These are phyloP conservation scores for Rhododendron molle DNA, from an alignment of 148 eudicot species.

Conservation along the genomic window DNA sequence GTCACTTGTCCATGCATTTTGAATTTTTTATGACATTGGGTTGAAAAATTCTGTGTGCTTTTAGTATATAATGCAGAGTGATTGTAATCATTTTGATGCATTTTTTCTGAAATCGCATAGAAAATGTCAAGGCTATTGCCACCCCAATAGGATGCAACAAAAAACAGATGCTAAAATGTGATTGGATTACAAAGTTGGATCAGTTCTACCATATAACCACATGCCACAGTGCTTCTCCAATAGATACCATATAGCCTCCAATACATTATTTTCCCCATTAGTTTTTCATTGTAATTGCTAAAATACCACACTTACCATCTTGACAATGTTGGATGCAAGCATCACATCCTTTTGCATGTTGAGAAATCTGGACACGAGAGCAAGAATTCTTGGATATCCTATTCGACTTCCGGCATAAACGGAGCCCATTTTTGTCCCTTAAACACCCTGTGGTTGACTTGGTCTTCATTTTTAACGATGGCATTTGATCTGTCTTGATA, in stretches of 20 bases:
- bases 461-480: slow-evolving; percentile 80
- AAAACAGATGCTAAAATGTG: background rate
- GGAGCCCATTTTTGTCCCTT: slow-evolving; percentile 66
- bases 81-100: background rate
- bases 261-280: background rate
- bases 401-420: slow-evolving; percentile 65
- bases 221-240: too few species aligned
- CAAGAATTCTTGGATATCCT: slow-evolving; percentile 60
- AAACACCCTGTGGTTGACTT: slow-evolving; percentile 52
- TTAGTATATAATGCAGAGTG: background rate
- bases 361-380: slow-evolving; percentile 46
- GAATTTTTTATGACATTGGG: background rate
- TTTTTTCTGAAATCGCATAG: background rate
- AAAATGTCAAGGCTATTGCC: background rate
- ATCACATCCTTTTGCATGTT: slow-evolving; percentile 33
- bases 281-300: background rate
- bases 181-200: background rate
- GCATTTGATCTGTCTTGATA: slow-evolving; percentile 64
- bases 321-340: slow-evolving; percentile 28
- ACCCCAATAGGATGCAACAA: background rate
- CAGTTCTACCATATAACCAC: too few species aligned
- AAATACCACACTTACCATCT: slow-evolving; percentile 41
- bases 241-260: background rate
- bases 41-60: background rate
- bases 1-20: background rate